A percentile compares a stretch with the other conserved stretches of the same genome.
These are phyloP conservation scores for Acrodontium crateriforme DNA, from an alignment of 2,329 filamentous ascomycete species.

Conservation along the genomic window DNA sequence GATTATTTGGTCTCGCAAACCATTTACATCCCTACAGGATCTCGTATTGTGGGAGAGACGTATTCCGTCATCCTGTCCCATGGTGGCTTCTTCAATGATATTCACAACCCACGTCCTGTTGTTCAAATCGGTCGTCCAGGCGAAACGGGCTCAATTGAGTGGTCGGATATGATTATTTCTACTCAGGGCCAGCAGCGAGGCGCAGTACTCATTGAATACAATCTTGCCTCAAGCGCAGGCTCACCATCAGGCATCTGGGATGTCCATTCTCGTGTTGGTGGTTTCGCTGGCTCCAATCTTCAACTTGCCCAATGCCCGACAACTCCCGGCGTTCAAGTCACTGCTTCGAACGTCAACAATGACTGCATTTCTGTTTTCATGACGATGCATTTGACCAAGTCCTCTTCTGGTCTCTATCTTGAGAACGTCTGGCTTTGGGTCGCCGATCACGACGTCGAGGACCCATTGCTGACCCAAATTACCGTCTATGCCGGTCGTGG, in stretches of 20 bases:
- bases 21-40: constrained; percentile 47
- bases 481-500: constrained; percentile 86
- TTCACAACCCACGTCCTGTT: constrained; percentile 47
- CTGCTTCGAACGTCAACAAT: constrained; percentile 4
- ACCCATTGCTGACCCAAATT: constrained; percentile 55
- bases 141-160: constrained; percentile 52
- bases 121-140: constrained; percentile 53
- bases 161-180: constrained; percentile 58
- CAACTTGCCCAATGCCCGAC: constrained; percentile 29
- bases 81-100: constrained; percentile 43
- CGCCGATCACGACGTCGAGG: constrained; percentile 81
- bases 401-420: constrained; percentile 53
- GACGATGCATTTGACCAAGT: constrained; percentile 32
- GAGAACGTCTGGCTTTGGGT: constrained; percentile 93
- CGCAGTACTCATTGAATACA: constrained; percentile 60
- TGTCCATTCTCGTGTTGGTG: constrained; percentile 38
- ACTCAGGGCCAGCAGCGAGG: constrained; percentile 54
- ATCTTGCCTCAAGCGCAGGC: constrained; percentile 36
- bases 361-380: constrained; percentile 20
- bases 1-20: constrained; percentile 55
- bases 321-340: constrained; percentile 8
- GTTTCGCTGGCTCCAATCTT: constrained; percentile 37
- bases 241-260: constrained; percentile 41
- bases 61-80: constrained; percentile 43
- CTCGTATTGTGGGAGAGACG: constrained; percentile 47